phyloP scores from a whole-genome alignment of 2,329 filamentous ascomycete genomes.

The Talaromyces piceae region DNA sequence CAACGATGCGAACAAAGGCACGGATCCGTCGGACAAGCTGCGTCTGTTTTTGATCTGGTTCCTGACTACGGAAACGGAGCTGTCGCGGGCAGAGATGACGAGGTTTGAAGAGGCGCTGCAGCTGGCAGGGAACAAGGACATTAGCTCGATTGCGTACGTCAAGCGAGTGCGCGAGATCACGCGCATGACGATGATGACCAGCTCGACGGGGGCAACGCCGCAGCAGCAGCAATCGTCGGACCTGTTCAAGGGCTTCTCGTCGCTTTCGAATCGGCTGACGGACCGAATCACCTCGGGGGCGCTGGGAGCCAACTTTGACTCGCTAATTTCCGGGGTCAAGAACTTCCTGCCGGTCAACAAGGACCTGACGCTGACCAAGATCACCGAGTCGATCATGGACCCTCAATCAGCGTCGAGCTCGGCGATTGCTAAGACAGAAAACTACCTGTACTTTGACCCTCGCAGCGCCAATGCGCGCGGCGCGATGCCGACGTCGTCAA shows the following conservation, averaged over 20 bases:
- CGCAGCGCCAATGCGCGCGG: conserved; percentile 87
- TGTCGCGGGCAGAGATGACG: conserved; percentile 72
- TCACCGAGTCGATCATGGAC: conserved; percentile 97
- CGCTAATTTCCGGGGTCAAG: conserved; percentile 90
- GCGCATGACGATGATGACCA: conserved; percentile 96
- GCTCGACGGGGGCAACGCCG: conserved; percentile 64
- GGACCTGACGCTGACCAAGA: conserved; percentile 93
- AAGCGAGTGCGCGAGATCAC: conserved; percentile 89
- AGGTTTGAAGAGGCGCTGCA: conserved; percentile 79
- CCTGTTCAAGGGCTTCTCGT: conserved; percentile 87
- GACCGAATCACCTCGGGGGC: conserved; percentile 92
- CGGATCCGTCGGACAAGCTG: conserved; percentile 78
- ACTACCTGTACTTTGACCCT: conserved; percentile 95
- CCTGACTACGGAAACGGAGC: conserved; percentile 83
- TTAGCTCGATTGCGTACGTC: conserved; percentile 73
- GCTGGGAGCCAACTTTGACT: conserved; percentile 80
- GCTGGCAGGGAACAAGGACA: conserved; percentile 63
- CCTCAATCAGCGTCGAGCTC: conserved; percentile 80
- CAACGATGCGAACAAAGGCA: conserved; percentile 73
- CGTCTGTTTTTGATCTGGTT: conserved; percentile 96
- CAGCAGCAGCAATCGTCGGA: conserved; percentile 57
- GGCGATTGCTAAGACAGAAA: conserved; percentile 91
- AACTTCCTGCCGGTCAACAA: conserved; percentile 96
- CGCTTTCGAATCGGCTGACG: conserved; percentile 82
- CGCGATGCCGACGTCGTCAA: conserved; percentile 74